Evolutionary conservation across 768 basidiomycete species (phyloP), one percentile per base, ranked within the genome.

Genomic region (Auricularia sp.): DNA sequence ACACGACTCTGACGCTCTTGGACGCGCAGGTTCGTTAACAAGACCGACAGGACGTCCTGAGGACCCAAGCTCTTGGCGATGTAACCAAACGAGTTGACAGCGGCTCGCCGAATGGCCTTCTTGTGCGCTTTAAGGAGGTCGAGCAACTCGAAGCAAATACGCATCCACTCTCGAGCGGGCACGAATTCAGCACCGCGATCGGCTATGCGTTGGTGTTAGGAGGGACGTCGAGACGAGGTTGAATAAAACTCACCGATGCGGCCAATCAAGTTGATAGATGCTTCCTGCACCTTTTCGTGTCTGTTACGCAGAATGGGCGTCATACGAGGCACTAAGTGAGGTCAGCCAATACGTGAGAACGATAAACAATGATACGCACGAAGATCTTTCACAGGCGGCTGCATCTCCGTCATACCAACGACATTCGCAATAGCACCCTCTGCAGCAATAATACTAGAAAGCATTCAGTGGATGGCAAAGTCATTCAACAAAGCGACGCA

Each of bases 351-450:
- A 45, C 58, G 33, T 24, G 1, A 24, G 65, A 39, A 29, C 51
- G 21, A 16, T 13, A 58, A 47, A 36, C 62, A 42, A 36, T 42
- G 66, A 63, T 11, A 88, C 95, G 85, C 76, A 97, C 95, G 74
- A 65, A 99, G 86, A 83, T 99, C 97, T 76, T 99, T 99, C 34
- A 99, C 95, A 0, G 97, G 97, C 14, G 97, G 97, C 74, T 97
- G 98, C 97, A 99, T 99, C 75, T 98, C 94, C 10, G 97, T 97
- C 97, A 98, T 99, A 77, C 97, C 97, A 68, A 99, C 97, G 62
- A 98, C 97, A 71, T 98, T 98, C 69, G 97, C 97, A 71, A 99
- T 98, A 61, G 97, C 97, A 68, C 94, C 96, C 72, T 94, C 93
- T 54, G 97, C 97, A 61, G 96, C 95, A 75, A 98, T 99, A 76